Conservation (phyloP, 306 rosid genomes). For the Trifolium dubium region DNA sequence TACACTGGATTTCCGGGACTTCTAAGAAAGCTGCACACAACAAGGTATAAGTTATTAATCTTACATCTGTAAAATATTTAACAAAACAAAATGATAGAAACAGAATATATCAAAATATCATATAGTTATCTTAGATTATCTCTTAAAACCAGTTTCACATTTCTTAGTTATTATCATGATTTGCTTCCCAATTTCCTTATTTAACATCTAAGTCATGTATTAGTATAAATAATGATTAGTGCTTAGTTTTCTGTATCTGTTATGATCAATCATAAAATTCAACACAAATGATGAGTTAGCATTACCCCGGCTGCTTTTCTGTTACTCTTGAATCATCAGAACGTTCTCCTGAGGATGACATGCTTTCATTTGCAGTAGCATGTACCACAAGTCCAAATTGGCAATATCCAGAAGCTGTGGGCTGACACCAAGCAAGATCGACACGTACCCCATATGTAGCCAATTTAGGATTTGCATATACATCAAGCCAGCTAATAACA, state of each 20-base stretch:
- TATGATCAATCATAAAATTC: neutral
- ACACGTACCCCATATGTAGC: constrained; percentile 60
- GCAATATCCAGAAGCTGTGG: constrained; percentile 87
- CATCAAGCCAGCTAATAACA: constrained; percentile 78
- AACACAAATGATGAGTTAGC: constrained; percentile 33
- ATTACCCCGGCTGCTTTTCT: constrained; percentile 69
- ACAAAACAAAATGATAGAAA: constrained; percentile 13
- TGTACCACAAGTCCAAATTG: constrained; percentile 75
- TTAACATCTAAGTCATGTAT: neutral
- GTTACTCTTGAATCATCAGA: constrained; percentile 48
- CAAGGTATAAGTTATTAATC: constrained; percentile 39
- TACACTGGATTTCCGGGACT: constrained; percentile 43
- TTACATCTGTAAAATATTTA: constrained; percentile 19
- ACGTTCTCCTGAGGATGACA: constrained; percentile 47
- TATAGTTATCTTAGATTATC: neutral
- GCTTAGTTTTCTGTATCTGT: neutral
- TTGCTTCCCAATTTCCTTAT: neutral
- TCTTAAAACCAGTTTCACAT: neutral
- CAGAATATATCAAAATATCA: constrained; percentile 4
- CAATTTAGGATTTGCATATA: constrained; percentile 70
- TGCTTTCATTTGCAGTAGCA: constrained; percentile 57
- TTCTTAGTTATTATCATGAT: neutral
- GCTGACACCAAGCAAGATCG: constrained; percentile 93
- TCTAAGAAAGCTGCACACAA: constrained; percentile 51
- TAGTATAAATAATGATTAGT: neutral